phyloP scores from a whole-genome alignment of 768 basidiomycete species.

The Dioszegia aurantiaca region DNA sequence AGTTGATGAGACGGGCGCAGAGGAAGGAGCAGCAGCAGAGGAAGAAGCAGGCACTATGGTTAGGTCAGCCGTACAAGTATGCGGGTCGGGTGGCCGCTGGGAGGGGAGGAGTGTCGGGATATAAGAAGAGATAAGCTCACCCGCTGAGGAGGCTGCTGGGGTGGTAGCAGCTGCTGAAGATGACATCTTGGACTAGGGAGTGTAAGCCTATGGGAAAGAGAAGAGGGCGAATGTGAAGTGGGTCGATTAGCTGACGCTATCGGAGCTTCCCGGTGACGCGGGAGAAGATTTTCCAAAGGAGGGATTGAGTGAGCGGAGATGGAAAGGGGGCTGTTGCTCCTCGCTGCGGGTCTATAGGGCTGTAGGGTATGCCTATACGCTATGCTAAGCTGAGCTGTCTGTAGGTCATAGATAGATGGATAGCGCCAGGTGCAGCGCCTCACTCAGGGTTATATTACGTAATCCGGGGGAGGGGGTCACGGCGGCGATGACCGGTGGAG shows the following conservation, averaged over 20 bases:
- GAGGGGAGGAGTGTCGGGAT: no score
- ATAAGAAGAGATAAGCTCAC: background rate
- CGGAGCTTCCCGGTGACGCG: background rate
- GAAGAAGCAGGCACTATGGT: slow-evolving; percentile 12
- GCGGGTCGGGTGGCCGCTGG: background rate
- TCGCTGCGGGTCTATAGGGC: no score
- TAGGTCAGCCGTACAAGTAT: slow-evolving; percentile 11
- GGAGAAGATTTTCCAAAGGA: background rate
- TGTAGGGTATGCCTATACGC: no score
- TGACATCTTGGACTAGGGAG: background rate
- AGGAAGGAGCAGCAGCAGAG: slow-evolving; percentile 11
- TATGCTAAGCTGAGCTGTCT: no score
- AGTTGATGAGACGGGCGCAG: slow-evolving; percentile 9
- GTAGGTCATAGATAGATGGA: no score
- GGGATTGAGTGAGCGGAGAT: background rate
- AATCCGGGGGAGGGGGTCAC: no score
- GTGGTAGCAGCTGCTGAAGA: slow-evolving; percentile 4
- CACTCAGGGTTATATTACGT: no score
- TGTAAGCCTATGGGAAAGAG: background rate
- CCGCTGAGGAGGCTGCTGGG: background rate
- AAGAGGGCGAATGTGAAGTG: no score
- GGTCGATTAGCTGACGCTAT: no score
- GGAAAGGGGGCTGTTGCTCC: no score
- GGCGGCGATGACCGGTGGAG: no score
- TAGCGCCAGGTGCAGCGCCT: no score